These are phyloP conservation scores for Candida sakaeoensis DNA, from an alignment of 805 yeast species.

Conservation along the genomic window DNA sequence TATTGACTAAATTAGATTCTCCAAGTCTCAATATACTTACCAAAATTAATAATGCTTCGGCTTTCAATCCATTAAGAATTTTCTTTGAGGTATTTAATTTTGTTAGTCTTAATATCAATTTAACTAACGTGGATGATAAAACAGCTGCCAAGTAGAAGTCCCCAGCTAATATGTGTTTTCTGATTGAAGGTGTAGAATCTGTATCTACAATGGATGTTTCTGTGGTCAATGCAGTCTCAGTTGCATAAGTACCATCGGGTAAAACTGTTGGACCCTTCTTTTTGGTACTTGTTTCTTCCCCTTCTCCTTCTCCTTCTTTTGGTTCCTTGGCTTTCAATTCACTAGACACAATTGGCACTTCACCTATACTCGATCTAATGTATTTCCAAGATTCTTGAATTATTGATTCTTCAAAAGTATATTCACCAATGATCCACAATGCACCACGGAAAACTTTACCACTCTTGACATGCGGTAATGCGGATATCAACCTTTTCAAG, in stretches of 20 bases:
- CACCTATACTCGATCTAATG: conserved; percentile 80
- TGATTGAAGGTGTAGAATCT: conserved; percentile 59
- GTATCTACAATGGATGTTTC: conserved; percentile 22
- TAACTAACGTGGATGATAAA: conserved; percentile 81
- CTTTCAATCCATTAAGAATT: conserved; percentile 76
- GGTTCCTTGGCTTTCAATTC: conserved; percentile 45
- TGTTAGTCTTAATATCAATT: conserved; percentile 74
- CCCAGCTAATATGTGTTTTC: conserved; percentile 78
- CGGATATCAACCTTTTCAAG: conserved; percentile 54
- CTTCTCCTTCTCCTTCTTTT: conserved; percentile 30
- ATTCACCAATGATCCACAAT: conserved; percentile 95
- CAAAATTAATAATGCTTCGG: conserved; percentile 90
- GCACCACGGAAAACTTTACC: conserved; percentile 93
- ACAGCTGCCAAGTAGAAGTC: conserved; percentile 90
- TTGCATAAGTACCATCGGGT: conserved; percentile 99
- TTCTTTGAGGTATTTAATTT: conserved; percentile 52
- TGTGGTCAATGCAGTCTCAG: conserved; percentile 77
- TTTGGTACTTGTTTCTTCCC: conserved; percentile 18
- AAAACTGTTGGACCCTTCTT: conserved; percentile 72
- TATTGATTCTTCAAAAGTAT: conserved; percentile 63
- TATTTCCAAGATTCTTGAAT: conserved; percentile 85
- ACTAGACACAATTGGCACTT: conserved; percentile 80
- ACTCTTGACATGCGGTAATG: conserved; percentile 67
- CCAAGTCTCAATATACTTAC: conserved; percentile 90
- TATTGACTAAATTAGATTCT: conserved; percentile 62